Evolutionary conservation across 805 yeast species (phyloP), one percentile per base, ranked within the genome.

Genomic region (Cyberlindnera petersonii): DNA sequence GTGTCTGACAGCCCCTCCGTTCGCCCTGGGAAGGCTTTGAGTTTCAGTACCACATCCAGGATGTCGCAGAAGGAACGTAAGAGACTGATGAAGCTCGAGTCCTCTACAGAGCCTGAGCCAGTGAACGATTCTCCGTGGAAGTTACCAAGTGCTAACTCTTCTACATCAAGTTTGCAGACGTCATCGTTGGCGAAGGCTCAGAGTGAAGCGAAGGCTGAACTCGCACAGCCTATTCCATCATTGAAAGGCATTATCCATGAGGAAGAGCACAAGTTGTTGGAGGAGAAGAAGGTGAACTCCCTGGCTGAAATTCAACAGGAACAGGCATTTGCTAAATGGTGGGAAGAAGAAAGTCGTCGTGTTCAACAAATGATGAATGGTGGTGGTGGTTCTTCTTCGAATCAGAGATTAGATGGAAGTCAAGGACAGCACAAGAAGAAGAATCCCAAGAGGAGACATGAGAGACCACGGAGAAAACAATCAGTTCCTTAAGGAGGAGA

Each of bases 301-400:
- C 59, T 85, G 30, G 79, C 75, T 32, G 95, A 88, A 42, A 73
- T 83, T 32, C 82, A 80, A 54, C 81, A 80, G 48, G 96, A 88
- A 47, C 86, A 85, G 53, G 87, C 81, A 54, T 88, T 88, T 65
- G 88, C 81, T 21, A 72, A 65, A 43, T 88, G 96, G 96, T 88
- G 95, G 89, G 82, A 75, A 26, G 78, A 75, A 47, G 96, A 88
- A 53, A 71, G 86, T 39, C 67, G 68, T n/a, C 67, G 72, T 36
- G 82, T 82, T 7, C 91, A 82, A 55, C 53, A 53, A 19, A 64
- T 64, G 39, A 48, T 64, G 51, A 48, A 24, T 26, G 39, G 29
- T 10, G 30, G 26, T 17, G 31, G 24, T 26, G 17, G 14, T 15
- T 18, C 18, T 31, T 5, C 13, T 16, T 13, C 7, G 19, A 17